These are phyloP conservation scores for Parascedosporium putredinis DNA, from an alignment of 2,329 filamentous ascomycete species.

Conservation along the genomic window DNA sequence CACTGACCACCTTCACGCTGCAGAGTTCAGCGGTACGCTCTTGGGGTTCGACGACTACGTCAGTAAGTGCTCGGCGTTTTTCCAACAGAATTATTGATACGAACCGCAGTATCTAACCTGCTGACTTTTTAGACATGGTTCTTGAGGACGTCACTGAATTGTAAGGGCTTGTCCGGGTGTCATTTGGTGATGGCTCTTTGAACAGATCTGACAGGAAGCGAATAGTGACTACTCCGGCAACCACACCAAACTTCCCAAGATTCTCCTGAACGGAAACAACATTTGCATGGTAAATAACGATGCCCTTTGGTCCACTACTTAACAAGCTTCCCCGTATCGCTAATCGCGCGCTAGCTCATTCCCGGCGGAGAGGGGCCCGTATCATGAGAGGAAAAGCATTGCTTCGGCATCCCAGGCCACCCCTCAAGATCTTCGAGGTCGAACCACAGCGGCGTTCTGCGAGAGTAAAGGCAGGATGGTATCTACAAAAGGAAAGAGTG, in stretches of 20 bases:
- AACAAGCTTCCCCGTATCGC: neutral
- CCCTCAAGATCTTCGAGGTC: neutral
- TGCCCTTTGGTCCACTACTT: neutral
- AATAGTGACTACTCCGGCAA: conserved; percentile 79
- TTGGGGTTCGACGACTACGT: conserved; percentile 98
- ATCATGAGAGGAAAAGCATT: conserved; percentile 13
- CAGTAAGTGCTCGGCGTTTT: conserved; percentile 56
- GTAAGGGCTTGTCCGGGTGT: conserved; percentile 37
- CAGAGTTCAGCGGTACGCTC: conserved; percentile 91
- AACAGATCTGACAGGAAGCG: neutral
- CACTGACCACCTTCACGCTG: conserved; percentile 5
- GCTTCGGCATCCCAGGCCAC: neutral
- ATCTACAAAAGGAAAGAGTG: neutral
- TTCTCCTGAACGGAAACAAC: conserved; percentile 94
- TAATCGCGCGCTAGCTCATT: conserved; percentile 48
- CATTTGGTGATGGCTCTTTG: neutral
- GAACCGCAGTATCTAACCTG: conserved; percentile 15
- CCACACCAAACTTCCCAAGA: conserved; percentile 84
- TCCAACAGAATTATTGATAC: no score
- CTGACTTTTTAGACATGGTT: conserved; percentile 69
- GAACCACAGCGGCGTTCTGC: neutral
- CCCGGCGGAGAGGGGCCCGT: conserved; percentile 65
- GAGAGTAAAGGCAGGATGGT: no score
- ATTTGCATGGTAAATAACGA: conserved; percentile 83
- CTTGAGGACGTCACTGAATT: conserved; percentile 95